A percentile compares a stretch with the other conserved stretches of the same genome.
phyloP scores from a whole-genome alignment of 306 rosid species.

The Bauhinia variegata region DNA sequence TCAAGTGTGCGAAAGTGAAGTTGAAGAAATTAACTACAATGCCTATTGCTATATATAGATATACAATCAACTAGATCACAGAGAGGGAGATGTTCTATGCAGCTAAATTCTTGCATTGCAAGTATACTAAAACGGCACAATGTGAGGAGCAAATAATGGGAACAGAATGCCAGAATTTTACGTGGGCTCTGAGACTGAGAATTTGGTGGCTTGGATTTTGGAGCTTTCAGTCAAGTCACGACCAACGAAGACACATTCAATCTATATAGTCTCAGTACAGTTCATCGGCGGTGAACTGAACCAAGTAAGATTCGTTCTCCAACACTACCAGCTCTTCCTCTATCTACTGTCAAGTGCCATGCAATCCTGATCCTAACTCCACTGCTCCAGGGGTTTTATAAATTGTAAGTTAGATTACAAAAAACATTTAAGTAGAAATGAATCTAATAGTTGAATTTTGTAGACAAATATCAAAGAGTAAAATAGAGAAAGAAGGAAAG shows the following conservation, averaged over 20 bases:
- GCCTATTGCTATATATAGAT: neutral
- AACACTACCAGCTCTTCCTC: neutral
- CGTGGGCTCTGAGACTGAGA: conserved; percentile 39
- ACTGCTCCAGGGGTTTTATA: too few relatives aligned
- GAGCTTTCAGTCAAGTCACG: conserved; percentile 45
- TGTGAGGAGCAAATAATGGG: conserved; percentile 15
- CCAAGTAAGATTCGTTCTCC: conserved; percentile 4
- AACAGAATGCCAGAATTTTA: conserved; percentile 14
- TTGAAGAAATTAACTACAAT: neutral
- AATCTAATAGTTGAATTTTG: too few relatives aligned
- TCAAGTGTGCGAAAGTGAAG: neutral
- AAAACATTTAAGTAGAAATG: too few relatives aligned
- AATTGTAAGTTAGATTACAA: too few relatives aligned
- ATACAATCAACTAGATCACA: neutral
- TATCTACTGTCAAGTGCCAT: neutral
- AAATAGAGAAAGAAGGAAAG: too few relatives aligned
- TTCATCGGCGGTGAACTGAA: neutral
- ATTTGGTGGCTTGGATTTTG: conserved; percentile 61
- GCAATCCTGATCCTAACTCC: too few relatives aligned
- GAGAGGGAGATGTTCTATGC: neutral
- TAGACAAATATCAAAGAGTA: too few relatives aligned
- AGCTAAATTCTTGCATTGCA: too few relatives aligned
- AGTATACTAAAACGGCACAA: too few relatives aligned
- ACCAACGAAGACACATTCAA: neutral
- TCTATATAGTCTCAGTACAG: too few relatives aligned